phyloP scores from a whole-genome alignment of 305 asterid species.

The Fraxinus velutina region DNA sequence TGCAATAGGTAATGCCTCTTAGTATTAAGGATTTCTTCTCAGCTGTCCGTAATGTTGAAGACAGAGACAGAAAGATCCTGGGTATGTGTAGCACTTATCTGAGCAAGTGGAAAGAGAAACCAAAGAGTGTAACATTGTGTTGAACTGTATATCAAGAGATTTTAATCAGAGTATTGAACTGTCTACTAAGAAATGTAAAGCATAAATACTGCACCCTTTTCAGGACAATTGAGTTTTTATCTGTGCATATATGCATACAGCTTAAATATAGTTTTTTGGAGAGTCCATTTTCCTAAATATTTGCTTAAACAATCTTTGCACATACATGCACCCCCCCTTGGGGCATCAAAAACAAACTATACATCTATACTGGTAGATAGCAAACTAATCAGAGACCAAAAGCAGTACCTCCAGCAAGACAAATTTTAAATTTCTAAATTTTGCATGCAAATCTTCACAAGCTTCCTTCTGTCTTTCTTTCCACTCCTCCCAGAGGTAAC shows the following conservation, averaged over 20 bases:
- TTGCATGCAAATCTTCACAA: constrained; percentile 53
- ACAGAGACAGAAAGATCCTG: not conserved
- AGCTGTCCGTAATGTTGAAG: not conserved
- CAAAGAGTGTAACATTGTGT: not conserved
- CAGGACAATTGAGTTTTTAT: not conserved
- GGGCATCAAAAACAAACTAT: not conserved
- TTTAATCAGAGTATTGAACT: not conserved
- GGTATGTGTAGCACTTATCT: not conserved
- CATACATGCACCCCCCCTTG: not conserved
- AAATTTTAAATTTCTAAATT: constrained; percentile 69
- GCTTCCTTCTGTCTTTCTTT: constrained; percentile 72
- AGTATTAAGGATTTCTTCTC: not conserved
- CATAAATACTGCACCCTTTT: not conserved
- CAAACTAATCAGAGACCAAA: not conserved
- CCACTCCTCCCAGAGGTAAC: constrained; percentile 97
- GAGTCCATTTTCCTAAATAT: not conserved
- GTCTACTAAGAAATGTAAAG: not conserved
- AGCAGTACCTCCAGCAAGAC: constrained; percentile 72
- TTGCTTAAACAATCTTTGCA: not conserved
- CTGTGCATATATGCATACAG: not conserved
- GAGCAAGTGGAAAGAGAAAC: not conserved
- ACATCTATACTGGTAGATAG: not conserved
- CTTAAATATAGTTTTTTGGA: not conserved
- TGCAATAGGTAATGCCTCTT: not conserved
- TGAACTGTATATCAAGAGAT: not conserved